Percentiles rank a stretch among this genome's conserved stretches.
These are phyloP conservation scores for Urtica urens DNA, from an alignment of 306 rosid genomes.

Conservation along the genomic window DNA sequence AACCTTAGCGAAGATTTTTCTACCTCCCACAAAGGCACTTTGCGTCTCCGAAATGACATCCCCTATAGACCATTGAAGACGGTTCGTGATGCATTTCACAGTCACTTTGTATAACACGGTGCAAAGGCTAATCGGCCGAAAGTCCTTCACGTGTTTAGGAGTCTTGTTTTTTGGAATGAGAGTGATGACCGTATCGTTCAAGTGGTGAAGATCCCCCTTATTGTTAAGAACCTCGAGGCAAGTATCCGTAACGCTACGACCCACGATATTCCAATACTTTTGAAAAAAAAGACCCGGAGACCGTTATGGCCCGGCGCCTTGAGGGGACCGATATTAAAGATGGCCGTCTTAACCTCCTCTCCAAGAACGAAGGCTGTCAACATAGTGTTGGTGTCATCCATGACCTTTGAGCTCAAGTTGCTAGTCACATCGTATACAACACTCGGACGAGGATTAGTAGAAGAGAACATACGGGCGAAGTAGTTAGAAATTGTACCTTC, in stretches of 20 bases:
- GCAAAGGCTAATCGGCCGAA: constrained; percentile 1
- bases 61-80: neutral
- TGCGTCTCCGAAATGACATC: neutral
- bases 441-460: no score
- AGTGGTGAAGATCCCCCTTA: no score
- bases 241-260: neutral
- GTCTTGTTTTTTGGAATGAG: neutral
- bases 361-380: no score
- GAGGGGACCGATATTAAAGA: no score
- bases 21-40: neutral
- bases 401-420: no score
- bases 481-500: no score
- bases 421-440: no score
- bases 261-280: neutral
- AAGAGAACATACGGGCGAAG: no score
- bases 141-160: neutral
- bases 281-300: neutral
- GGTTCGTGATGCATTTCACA: neutral
- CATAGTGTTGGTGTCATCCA: no score
- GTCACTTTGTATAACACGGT: neutral
- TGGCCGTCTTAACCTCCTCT: no score
- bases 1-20: neutral
- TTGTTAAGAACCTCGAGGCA: neutral
- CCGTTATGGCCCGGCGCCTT: neutral
- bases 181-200: neutral